Percentiles rank a stretch among this genome's conserved stretches.
Evolutionary conservation across 768 basidiomycete genomes (phyloP).

Genomic region (Hebeloma cylindrosporum): DNA sequence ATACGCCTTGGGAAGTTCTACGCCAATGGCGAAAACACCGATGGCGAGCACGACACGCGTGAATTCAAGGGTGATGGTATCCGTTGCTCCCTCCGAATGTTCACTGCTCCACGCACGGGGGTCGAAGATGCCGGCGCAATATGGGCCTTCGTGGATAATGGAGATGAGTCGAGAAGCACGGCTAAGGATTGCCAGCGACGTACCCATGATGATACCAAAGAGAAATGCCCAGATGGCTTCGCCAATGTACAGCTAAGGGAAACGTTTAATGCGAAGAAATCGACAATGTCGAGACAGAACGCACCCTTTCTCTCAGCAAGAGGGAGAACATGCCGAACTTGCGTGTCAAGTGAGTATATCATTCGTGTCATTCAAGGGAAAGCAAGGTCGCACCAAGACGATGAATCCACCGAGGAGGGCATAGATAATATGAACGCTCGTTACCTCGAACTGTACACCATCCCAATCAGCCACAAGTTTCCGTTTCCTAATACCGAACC

Average conservation of each 20-base stretch:
- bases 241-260: conserved; percentile 77
- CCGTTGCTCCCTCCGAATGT: conserved; percentile 45
- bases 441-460: conserved; percentile 53
- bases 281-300: conserved; percentile 14
- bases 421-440: conserved; percentile 74
- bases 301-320: conserved; percentile 82
- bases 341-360: background rate
- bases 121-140: conserved; percentile 78
- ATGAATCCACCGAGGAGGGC: conserved; percentile 80
- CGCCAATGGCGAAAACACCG: conserved; percentile 97
- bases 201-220: conserved; percentile 88
- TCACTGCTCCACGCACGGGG: conserved; percentile 70
- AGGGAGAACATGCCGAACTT: conserved; percentile 96
- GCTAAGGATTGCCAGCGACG: conserved; percentile 21
- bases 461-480: background rate
- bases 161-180: conserved; percentile 10
- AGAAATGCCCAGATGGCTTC: conserved; percentile 96
- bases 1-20: conserved; percentile 95
- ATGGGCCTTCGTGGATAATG: conserved; percentile 56
- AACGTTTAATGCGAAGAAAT: conserved; percentile 7
- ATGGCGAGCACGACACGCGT: conserved; percentile 93
- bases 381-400: conserved; percentile 60
- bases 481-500: too few species aligned
- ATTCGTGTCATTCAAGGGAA: background rate
- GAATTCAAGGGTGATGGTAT: conserved; percentile 86